Evolutionary conservation across 2,329 filamentous ascomycete genomes (phyloP), one percentile per base, ranked within the genome.

Genomic region (Beauveria sp.): DNA sequence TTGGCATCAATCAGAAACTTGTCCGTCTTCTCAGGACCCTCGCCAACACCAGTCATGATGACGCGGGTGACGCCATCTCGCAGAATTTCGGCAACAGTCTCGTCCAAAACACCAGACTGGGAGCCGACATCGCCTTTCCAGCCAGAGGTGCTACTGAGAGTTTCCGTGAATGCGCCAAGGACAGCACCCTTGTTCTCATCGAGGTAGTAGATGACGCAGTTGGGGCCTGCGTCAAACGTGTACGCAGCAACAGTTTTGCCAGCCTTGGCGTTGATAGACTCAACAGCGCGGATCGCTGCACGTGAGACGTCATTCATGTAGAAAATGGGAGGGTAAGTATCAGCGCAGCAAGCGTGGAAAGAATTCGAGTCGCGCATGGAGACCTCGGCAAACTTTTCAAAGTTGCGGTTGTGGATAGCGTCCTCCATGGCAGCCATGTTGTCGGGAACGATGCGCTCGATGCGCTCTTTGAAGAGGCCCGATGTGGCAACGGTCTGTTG

Each of bases 351-450:
- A 43, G 95, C 91, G 75, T 99, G 95, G 86, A 99, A 99, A 63
- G 87, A 91, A 79, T 99, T 99, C 72, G 90, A 96, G 73, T 99
- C 95, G 74, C 87, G 88, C 93, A 97, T 99, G 18, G 95, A 96
- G 64, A 97, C 83, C 72, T 90, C 86, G 26, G 89, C 95, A 71
- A 99, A 99, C 22, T 83, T 79, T 68, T 86, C 84, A 77, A 99
- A 99, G 77, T 99, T 90, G 68, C 84, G 85, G 65, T 84, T 81
- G 67, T 80, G 77, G 64, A 98, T 88, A 5, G 93, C 92, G 63
- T 86, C 82, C 77, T 95, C 89, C 88, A 98, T 97, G 65, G 84
- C 79, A 51, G 78, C 75, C 93, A 98, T 97, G 66, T 91, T 83
- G 68, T 81, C 80, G 12, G 93, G 93, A 12, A 98, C 95, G 43